Base-by-base conservation (phyloP, 1,139 yeast species). In the Taiozyma onychis region DNA sequence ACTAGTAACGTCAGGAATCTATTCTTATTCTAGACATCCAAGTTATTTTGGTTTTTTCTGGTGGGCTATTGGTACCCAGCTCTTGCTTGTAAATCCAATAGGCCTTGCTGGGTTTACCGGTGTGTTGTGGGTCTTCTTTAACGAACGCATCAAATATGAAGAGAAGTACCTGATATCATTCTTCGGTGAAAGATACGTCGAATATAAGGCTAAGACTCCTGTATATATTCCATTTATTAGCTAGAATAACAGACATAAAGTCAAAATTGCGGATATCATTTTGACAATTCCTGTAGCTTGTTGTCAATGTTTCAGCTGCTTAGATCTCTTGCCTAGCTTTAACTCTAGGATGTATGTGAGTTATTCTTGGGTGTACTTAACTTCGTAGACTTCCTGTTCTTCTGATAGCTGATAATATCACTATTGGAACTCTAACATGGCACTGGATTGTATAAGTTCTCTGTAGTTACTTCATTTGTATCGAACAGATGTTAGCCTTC, bases 21-120 rank as follows among this genome's bases (percentile, higher is more conserved):
- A 93, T 66, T 54, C 73, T 1, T 56, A 69, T 21, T 69, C 80
- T 10, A 75, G 99, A 53, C 99, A 93, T 65, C 99, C 99, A 11
- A 85, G 95, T 47, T 93, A 93, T 67, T 78, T 83, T 51, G 99
- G 98, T 1, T 93, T 87, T 66, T 91, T 84, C 63, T 83, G 89
- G 80, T 95, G 98, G 97, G 93, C 95, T 28, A 61, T 91, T 4
- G 98, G 98, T 0, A 75, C 90, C 2, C 96, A 93, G 65, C 41
- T 91, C 48, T 62, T 85, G 56, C 67, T 91, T 52, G 70, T 81
- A 46, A 93, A 90, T 66, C 83, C 85, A 1, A 48, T 85, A 0
- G 73, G 85, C 1, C 57, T 74, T 4, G 50, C 73, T 1, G 72
- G 78, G 0, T 84, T 82, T 56, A 57, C 71, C 3, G 56, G 70